These are phyloP conservation scores for Stemphylium beticola DNA, from an alignment of 2,329 filamentous ascomycete species.

Conservation along the genomic window DNA sequence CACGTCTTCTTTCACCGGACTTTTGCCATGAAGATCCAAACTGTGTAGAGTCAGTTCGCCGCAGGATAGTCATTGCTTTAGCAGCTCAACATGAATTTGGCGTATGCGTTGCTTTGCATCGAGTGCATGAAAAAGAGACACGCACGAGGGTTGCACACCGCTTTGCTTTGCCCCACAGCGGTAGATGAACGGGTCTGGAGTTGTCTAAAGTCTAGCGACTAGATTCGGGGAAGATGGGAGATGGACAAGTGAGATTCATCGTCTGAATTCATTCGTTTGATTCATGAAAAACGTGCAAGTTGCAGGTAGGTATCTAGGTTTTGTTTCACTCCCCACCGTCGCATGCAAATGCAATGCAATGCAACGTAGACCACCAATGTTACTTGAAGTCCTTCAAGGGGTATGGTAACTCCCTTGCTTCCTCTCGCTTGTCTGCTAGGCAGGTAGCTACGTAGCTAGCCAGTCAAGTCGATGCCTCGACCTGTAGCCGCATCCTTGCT, in stretches of 20 bases:
- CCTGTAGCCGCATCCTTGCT: background rate
- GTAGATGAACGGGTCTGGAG: background rate
- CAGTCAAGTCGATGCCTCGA: background rate
- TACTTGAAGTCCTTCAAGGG: background rate
- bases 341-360: too few relatives aligned
- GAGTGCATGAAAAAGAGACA: conserved; percentile 5
- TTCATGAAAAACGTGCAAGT: too few relatives aligned
- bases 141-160: conserved; percentile 10
- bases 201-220: too few relatives aligned
- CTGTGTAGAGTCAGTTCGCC: background rate
- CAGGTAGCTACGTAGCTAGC: background rate
- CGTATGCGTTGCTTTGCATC: conserved; percentile 5
- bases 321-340: too few relatives aligned
- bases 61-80: background rate
- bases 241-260: background rate
- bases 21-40: background rate
- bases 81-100: conserved; percentile 5
- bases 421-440: too few relatives aligned
- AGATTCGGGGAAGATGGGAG: too few relatives aligned
- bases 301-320: too few relatives aligned
- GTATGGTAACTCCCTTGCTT: background rate
- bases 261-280: too few relatives aligned
- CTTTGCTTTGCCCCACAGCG: background rate
- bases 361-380: background rate
- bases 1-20: background rate